A percentile compares a stretch with the other conserved stretches of the same genome.
These are phyloP conservation scores for Perkinsela sp. DNA, from an alignment of 208 protist species.

Conservation along the genomic window DNA sequence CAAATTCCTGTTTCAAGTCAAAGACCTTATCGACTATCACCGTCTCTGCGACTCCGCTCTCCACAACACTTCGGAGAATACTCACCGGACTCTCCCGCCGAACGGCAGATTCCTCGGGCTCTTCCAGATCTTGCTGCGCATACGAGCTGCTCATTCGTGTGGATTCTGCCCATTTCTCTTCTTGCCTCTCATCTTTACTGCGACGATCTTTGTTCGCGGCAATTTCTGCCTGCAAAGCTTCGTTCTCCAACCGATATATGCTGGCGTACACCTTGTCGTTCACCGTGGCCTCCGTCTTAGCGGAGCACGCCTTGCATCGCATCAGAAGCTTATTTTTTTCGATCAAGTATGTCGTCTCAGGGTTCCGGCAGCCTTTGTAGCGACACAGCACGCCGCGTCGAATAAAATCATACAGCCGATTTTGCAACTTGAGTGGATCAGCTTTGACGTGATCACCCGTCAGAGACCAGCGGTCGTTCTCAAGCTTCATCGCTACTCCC, in stretches of 20 bases:
- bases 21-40: slow-evolving; percentile 6
- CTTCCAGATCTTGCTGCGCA: slow-evolving; percentile 7
- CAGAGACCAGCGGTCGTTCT: slow-evolving; percentile 9
- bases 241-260: slow-evolving; percentile 33
- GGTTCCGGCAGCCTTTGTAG: slow-evolving; percentile 39
- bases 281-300: slow-evolving; percentile 11
- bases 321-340: slow-evolving; percentile 5
- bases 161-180: slow-evolving; percentile 25
- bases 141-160: slow-evolving; percentile 15
- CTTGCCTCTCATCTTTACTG: slow-evolving; percentile 23
- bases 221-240: slow-evolving; percentile 12
- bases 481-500: slow-evolving; percentile 38
- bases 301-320: slow-evolving; percentile 4
- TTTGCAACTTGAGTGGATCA: slow-evolving; percentile 16
- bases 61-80: not conserved
- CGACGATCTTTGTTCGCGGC: slow-evolving; percentile 15
- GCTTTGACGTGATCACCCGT: not conserved
- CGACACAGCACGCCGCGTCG: slow-evolving; percentile 37
- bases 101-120: slow-evolving; percentile 1
- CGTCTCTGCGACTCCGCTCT: slow-evolving; percentile 2
- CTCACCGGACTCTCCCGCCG: slow-evolving; percentile 6
- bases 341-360: slow-evolving; percentile 17
- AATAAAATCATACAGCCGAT: slow-evolving; percentile 53
- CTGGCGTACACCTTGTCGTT: slow-evolving; percentile 20
- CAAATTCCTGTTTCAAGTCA: slow-evolving; percentile 3